Evolutionary conservation across 2,329 filamentous ascomycete species (phyloP), one percentile per base, ranked within the genome.

Genomic region (Emericellopsis atlantica): DNA sequence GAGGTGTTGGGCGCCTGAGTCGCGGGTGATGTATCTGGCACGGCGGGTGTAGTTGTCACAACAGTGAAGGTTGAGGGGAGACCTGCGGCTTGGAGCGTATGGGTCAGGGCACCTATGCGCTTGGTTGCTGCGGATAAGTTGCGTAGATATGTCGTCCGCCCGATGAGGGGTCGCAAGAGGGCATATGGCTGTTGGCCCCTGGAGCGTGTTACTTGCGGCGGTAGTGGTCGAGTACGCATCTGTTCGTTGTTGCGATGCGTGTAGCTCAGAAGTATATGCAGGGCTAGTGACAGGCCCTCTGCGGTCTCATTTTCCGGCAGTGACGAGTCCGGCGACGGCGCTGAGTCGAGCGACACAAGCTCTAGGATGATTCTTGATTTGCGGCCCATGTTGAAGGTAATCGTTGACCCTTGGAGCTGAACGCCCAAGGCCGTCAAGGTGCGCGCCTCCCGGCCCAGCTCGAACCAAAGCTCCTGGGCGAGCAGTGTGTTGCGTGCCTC

Each of bases 391-490:
- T 69, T 62, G 50, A 78, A 76, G 9, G 67, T 65, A 34, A 87
- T 67, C 4, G 68, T 61, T 22, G 74, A 64, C 12, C 72, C 76
- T 31, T 76, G 70, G 12, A 79, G 72, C 22, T 71, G 72, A 11
- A 95, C 80, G 9, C 81, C 76, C 45, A 84, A 79, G 10, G 79
- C 77, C 4, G 81, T 70, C 18, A 95, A 66, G 0, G 72, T 71
- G 14, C 88, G 81, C 1, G 84, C 79, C 60, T 98, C 92, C 15
- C 86, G 74, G 40, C 81, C 80, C 44, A 96, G 69, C 60, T 98
- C 92, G 50, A 94, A 80, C 72, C 88, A 95, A 2, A 98, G 65
- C 55, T 98, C 92, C 54, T 89, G 81, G 23, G 84, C 79, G 51
- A 85, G 88, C 16, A 90, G 70, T 39, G 83, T 86, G 57, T 92